Evolutionary conservation across 2,329 filamentous ascomycete genomes (phyloP).

Genomic region (Aspergillus alliaceus): DNA sequence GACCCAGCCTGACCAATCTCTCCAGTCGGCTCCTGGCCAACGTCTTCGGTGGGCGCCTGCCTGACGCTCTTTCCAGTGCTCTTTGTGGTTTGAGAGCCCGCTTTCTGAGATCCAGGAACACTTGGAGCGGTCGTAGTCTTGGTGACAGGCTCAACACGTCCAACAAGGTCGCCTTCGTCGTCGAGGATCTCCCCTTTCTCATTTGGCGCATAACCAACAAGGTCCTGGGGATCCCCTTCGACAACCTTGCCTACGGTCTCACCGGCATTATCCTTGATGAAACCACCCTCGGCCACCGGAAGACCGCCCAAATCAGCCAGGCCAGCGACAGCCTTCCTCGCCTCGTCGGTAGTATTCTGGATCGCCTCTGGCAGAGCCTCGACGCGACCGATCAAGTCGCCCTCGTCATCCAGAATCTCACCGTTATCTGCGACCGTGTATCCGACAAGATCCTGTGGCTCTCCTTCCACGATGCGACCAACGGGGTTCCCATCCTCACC

Average conservation of each 20-base stretch:
- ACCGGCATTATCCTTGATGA: conserved; percentile 49
- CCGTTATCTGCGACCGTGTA: conserved; percentile 41
- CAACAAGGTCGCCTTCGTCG: not conserved
- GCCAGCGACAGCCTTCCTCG: conserved; percentile 31
- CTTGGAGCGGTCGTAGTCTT: conserved; percentile 39
- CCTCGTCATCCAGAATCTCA: conserved; percentile 33
- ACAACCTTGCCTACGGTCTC: conserved; percentile 39
- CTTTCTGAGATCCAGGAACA: conserved; percentile 21
- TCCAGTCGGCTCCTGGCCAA: conserved; percentile 49
- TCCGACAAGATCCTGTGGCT: conserved; percentile 42
- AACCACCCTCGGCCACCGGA: conserved; percentile 54
- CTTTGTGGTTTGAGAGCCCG: conserved; percentile 22
- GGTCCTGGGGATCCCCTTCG: conserved; percentile 43
- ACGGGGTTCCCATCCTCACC: conserved; percentile 36
- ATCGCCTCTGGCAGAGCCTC: conserved; percentile 27
- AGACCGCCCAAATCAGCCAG: conserved; percentile 37
- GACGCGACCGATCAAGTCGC: conserved; percentile 39
- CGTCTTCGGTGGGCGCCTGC: too few relatives aligned
- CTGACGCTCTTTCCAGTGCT: conserved; percentile 46
- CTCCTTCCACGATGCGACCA: conserved; percentile 42
- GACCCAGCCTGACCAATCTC: conserved; percentile 49
- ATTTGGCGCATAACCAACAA: conserved; percentile 42
- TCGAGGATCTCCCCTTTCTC: conserved; percentile 42
- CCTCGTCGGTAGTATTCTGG: conserved; percentile 25
- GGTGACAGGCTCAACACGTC: not conserved